Conservation (phyloP, 805 yeast genomes). For the Saccharomycopsis olivae region DNA sequence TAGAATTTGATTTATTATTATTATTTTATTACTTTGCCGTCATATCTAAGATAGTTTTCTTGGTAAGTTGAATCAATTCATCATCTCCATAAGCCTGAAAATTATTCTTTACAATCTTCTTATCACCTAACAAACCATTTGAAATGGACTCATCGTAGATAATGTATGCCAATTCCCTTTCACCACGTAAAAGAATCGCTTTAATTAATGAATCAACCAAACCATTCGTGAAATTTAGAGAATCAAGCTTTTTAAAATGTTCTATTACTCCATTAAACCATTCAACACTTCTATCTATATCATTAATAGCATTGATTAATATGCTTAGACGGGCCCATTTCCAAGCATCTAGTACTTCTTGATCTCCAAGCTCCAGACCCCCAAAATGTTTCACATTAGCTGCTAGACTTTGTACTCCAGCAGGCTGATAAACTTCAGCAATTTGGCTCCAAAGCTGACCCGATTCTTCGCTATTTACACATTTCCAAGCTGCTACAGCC, state of each 20-base stretch:
- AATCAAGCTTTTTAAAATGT: conserved; percentile 3
- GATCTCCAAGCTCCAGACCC: too few relatives aligned
- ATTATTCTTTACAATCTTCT: too few relatives aligned
- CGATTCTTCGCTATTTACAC: too few relatives aligned
- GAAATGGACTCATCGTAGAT: conserved; percentile 13
- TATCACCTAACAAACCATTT: conserved; percentile 4
- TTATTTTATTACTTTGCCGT: background rate
- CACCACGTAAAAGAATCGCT: conserved; percentile 3
- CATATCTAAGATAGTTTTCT: conserved; percentile 7
- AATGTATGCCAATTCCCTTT: conserved; percentile 16
- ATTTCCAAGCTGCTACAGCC: too few relatives aligned
- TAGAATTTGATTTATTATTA: background rate
- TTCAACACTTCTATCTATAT: conserved; percentile 6
- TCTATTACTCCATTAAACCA: conserved; percentile 7
- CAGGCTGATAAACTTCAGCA: too few relatives aligned
- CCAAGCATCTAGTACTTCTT: too few relatives aligned
- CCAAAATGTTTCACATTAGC: too few relatives aligned
- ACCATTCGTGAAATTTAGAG: background rate
- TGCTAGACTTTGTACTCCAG: too few relatives aligned
- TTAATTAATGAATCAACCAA: conserved; percentile 15
- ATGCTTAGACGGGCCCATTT: too few relatives aligned
- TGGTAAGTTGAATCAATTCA: conserved; percentile 8
- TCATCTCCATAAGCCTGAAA: too few relatives aligned
- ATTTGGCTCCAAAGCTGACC: too few relatives aligned
- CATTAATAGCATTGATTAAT: conserved; percentile 1